Evolutionary conservation across 2,329 filamentous ascomycete genomes (phyloP).

Genomic region (Aureobasidium sp.): DNA sequence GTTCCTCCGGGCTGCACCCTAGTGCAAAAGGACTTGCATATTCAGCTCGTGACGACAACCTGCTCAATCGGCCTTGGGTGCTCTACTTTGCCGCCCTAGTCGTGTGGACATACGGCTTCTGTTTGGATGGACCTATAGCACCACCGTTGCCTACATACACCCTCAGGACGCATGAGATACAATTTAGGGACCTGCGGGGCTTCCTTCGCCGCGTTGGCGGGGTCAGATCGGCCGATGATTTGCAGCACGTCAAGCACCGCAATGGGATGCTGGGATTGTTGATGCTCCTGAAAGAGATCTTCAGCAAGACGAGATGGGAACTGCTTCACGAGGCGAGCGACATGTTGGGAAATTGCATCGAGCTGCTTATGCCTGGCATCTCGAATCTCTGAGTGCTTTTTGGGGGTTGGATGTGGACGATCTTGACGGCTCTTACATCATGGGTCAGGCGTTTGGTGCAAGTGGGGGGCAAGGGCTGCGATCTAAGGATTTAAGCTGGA

Average conservation of each 20-base stretch:
- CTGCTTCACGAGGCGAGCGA: constrained; percentile 78
- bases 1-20: constrained; percentile 11
- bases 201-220: constrained; percentile 67
- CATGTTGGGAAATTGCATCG: constrained; percentile 71
- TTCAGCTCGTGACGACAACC: constrained; percentile 74
- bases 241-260: constrained; percentile 63
- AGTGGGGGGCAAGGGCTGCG: not conserved
- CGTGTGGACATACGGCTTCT: constrained; percentile 91
- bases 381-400: not conserved
- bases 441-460: not conserved
- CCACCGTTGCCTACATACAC: constrained; percentile 30
- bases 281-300: constrained; percentile 71
- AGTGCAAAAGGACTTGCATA: constrained; percentile 44
- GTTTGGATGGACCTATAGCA: constrained; percentile 69
- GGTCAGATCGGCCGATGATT: constrained; percentile 65
- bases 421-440: constrained; percentile 3
- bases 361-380: constrained; percentile 38
- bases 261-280: constrained; percentile 77
- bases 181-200: constrained; percentile 66
- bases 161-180: constrained; percentile 54
- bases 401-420: not conserved
- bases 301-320: constrained; percentile 81
- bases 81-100: constrained; percentile 87
- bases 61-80: constrained; percentile 90
- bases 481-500: not conserved